Percentiles rank a stretch among this genome's conserved stretches.
Conservation (phyloP, 257 asterid species). For the Solanum etuberosum region DNA sequence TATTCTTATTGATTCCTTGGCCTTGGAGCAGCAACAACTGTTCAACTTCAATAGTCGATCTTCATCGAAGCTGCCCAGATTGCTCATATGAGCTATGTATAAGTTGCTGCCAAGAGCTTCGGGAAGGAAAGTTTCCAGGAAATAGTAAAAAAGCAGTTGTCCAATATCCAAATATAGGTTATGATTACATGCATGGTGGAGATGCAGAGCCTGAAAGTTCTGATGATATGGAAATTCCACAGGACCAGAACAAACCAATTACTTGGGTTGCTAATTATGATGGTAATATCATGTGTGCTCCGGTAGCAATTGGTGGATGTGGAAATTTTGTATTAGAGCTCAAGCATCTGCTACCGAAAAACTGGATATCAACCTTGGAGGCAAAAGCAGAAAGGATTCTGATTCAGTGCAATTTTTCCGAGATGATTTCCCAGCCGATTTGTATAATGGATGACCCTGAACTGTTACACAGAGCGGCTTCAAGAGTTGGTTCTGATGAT, state of each 20-base stretch:
- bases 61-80: constrained; percentile 78
- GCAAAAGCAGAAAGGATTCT: constrained; percentile 28
- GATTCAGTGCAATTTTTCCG: constrained; percentile 6
- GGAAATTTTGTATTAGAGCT: constrained; percentile 57
- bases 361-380: constrained; percentile 52
- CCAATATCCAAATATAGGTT: constrained; percentile 35
- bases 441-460: constrained; percentile 10
- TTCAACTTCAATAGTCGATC: constrained; percentile 91
- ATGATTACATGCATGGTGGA: constrained; percentile 66
- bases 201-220: constrained; percentile 33
- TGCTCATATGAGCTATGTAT: constrained; percentile 87
- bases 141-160: constrained; percentile 9
- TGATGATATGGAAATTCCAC: constrained; percentile 3
- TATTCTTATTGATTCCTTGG: neutral
- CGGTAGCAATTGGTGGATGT: constrained; percentile 75
- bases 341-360: constrained; percentile 60
- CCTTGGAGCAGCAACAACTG: constrained; percentile 63
- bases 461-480: constrained; percentile 29
- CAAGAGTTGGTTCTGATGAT: constrained; percentile 34
- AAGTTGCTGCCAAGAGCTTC: constrained; percentile 61
- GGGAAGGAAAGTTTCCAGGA: constrained; percentile 33
- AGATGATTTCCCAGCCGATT: constrained; percentile 9
- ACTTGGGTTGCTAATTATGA: constrained; percentile 26
- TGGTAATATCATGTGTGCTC: constrained; percentile 49
- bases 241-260: constrained; percentile 14